phyloP scores from a whole-genome alignment of 164 flowering plant species.

The Dillenia turbinata region DNA sequence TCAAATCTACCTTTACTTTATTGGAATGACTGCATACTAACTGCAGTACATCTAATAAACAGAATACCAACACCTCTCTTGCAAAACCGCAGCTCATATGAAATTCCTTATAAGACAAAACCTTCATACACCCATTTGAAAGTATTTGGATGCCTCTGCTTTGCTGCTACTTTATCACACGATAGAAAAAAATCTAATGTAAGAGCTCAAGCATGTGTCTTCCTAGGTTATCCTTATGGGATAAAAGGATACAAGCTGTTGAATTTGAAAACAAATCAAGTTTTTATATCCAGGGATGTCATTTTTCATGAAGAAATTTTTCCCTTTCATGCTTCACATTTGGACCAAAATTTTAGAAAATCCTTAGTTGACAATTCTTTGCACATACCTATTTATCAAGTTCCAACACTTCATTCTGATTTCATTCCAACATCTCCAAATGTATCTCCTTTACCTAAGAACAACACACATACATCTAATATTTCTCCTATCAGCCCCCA shows the following conservation, averaged over 20 bases:
- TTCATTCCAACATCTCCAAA: no score
- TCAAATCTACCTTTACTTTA: neutral
- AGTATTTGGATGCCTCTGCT: conserved; percentile 8
- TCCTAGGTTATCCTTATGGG: neutral
- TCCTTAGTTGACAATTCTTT: no score
- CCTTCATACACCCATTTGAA: conserved; percentile 1
- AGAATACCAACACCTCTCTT: neutral
- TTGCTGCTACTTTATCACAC: neutral
- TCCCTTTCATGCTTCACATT: no score
- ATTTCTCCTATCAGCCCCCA: no score
- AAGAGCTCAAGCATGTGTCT: neutral
- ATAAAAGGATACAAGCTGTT: neutral
- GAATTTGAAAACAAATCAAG: no score
- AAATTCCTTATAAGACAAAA: neutral
- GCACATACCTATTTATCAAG: no score
- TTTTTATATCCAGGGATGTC: no score
- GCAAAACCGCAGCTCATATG: neutral
- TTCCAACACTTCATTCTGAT: no score
- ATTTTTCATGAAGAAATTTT: no score
- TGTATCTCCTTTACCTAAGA: no score
- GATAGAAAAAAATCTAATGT: neutral
- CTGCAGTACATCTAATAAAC: conserved; percentile 7
- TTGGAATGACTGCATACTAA: conserved; percentile 9
- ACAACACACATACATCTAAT: no score
- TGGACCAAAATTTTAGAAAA: no score